phyloP scores from a whole-genome alignment of 345 rosid genomes.

The Gossypioides kirkii region DNA sequence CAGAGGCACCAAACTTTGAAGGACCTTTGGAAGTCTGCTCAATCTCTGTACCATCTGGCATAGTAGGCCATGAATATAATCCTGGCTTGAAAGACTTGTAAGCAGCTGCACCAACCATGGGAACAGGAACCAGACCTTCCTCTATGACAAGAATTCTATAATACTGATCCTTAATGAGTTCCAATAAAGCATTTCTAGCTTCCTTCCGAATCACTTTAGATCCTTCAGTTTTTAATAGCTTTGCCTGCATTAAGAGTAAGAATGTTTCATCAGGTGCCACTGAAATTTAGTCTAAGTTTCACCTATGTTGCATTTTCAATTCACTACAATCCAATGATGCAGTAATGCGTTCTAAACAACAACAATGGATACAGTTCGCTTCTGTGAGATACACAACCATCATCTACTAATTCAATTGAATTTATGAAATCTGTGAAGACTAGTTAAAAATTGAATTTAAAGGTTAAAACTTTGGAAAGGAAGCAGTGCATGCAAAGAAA shows the following conservation, averaged over 20 bases:
- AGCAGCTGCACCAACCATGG: slow-evolving; percentile 70
- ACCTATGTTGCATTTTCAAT: not conserved
- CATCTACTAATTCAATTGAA: not conserved
- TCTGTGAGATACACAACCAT: not conserved
- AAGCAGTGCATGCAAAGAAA: not conserved
- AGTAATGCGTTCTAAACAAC: not conserved
- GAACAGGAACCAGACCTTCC: slow-evolving; percentile 79
- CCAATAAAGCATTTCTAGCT: slow-evolving; percentile 70
- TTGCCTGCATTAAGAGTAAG: slow-evolving; percentile 40
- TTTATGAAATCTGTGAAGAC: not conserved
- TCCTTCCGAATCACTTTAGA: slow-evolving; percentile 56
- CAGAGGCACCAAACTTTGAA: slow-evolving; percentile 74
- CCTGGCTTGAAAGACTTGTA: slow-evolving; percentile 62
- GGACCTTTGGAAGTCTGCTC: slow-evolving; percentile 49
- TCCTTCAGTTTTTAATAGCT: slow-evolving; percentile 46
- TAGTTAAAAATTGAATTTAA: not conserved
- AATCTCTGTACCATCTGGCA: slow-evolving; percentile 70
- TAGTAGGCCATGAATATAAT: slow-evolving; percentile 69
- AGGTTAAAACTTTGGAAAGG: not conserved
- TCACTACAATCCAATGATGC: not conserved
- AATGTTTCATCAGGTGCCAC: not conserved
- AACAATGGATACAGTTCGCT: not conserved
- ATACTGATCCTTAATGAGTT: slow-evolving; percentile 72
- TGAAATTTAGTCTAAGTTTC: not conserved
- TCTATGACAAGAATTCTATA: slow-evolving; percentile 72